A percentile compares a stretch with the other conserved stretches of the same genome.
Evolutionary conservation across 2,329 filamentous ascomycete genomes (phyloP).

Genomic region (Xylariaceae sp.): DNA sequence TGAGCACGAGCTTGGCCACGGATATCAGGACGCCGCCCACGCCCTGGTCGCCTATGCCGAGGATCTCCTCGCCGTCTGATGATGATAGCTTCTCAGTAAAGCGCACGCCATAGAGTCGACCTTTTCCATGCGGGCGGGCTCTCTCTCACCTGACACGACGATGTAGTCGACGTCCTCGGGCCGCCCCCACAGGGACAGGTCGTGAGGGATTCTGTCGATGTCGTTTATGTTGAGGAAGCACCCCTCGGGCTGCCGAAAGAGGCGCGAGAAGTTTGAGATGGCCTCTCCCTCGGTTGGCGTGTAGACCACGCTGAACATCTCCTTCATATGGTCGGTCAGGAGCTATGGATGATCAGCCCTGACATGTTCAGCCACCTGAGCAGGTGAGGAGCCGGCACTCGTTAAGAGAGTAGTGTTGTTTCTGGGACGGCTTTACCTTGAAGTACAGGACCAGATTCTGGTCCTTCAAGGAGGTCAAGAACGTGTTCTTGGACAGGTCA

Average conservation of each 20-base stretch:
- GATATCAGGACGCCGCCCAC: constrained; percentile 80
- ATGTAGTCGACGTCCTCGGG: constrained; percentile 80
- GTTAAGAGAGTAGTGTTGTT: background rate
- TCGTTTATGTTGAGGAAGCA: constrained; percentile 73
- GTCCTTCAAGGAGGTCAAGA: constrained; percentile 75
- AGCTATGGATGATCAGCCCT: too few species aligned
- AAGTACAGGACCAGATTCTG: constrained; percentile 83
- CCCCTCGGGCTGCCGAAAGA: constrained; percentile 73
- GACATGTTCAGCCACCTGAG: too few species aligned
- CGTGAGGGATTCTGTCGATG: constrained; percentile 55
- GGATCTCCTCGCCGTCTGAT: constrained; percentile 58
- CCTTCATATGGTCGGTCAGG: too few species aligned
- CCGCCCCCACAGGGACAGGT: constrained; percentile 60
- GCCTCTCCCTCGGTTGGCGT: constrained; percentile 87
- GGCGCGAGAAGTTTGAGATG: constrained; percentile 72
- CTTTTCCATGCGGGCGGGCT: too few species aligned
- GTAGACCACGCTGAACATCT: constrained; percentile 89
- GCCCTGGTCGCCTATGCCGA: constrained; percentile 85
- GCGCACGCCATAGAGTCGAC: background rate
- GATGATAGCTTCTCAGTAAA: constrained; percentile 4
- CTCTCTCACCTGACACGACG: constrained; percentile 63
- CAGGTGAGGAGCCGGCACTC: background rate
- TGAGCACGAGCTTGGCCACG: constrained; percentile 73
- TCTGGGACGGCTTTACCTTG: constrained; percentile 38
- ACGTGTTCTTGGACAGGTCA: constrained; percentile 77